These are phyloP conservation scores for Melanogaster broomeanus DNA, from an alignment of 768 basidiomycete genomes.

Conservation along the genomic window DNA sequence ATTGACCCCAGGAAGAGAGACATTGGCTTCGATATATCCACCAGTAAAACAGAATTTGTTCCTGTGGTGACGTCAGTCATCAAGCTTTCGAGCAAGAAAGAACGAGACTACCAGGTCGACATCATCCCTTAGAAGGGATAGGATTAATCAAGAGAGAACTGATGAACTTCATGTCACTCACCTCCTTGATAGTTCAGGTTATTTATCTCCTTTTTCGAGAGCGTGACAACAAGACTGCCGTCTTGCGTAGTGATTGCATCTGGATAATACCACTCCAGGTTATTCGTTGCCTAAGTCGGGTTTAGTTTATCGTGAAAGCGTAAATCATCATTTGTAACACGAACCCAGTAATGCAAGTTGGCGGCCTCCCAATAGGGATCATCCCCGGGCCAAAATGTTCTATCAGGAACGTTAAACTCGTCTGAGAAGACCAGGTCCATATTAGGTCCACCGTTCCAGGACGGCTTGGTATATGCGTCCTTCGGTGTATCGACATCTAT, in stretches of 20 bases:
- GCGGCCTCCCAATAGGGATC: constrained; percentile 82
- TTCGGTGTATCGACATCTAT: constrained; percentile 62
- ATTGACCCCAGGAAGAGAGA: constrained; percentile 66
- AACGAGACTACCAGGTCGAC: constrained; percentile 35
- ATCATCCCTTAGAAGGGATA: constrained; percentile 48
- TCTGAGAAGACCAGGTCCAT: constrained; percentile 70
- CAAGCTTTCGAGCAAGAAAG: constrained; percentile 1
- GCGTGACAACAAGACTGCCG: constrained; percentile 53
- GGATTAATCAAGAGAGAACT: constrained; percentile 27
- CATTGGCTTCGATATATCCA: constrained; percentile 67
- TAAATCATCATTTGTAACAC: constrained; percentile 25
- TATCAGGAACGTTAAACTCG: constrained; percentile 76
- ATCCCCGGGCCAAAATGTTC: constrained; percentile 80
- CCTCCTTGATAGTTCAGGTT: constrained; percentile 47
- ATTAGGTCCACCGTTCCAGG: constrained; percentile 60
- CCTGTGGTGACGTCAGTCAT: constrained; percentile 37
- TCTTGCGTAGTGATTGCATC: constrained; percentile 49
- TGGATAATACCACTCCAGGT: constrained; percentile 63
- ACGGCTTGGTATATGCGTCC: constrained; percentile 52
- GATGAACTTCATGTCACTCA: constrained; percentile 15
- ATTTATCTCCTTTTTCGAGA: constrained; percentile 47
- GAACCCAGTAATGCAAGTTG: constrained; percentile 44
- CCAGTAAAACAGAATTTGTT: constrained; percentile 93
- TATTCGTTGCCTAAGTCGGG: constrained; percentile 38
- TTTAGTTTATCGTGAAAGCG: constrained; percentile 33